Base-by-base conservation (phyloP, 805 yeast species). In the Candida alai region DNA sequence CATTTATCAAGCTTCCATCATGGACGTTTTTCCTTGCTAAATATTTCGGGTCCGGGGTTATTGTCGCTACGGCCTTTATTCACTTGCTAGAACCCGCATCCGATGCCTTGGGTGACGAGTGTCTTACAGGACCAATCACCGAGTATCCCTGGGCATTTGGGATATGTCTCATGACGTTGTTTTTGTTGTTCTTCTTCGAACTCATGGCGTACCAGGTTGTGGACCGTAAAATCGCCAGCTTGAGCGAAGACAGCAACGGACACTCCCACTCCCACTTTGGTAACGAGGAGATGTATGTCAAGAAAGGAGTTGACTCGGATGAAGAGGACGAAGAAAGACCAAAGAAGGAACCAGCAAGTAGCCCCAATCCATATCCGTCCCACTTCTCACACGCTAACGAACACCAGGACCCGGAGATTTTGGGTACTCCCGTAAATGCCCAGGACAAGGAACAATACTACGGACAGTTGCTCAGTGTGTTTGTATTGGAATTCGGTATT, bases 31-130 rank as follows among this genome's bases (percentile, higher is more conserved):
- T 80, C 51, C 54, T 78, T 30, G 78, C 84, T 32, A 83, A 81
- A 49, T 83, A 71, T 57, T 84, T 84, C 52, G 94, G 94, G 41
- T 80, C 89, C 3, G 94, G 94, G 36, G 90, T 84, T 31, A 84
- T 84, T 49, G 70, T 84, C 9, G 84, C 90, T 10, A 84, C 94
- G 1, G 85, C 89, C 0, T 82, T 84, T 47, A 77, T 84, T 19
- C 94, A 84, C 60, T 61, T 84, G 40, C 58, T 84, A 39, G 68
- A 74, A 41, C 90, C 87, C 0, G 90, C 93, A 4, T 56, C 67
- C 38, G 83, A 79, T 7, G 68, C 75, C 2, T 61, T 84, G 29
- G 49, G 68, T 1, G 50, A 73, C 30, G 72, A 62, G 7, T 84
- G 93, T 60, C 63, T 84, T 18, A 84, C 84, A 9, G 80, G 77